A percentile compares a stretch with the other conserved stretches of the same genome.
phyloP scores from a whole-genome alignment of 129 eudicot genomes.

The Chrysanthemum makinoi region DNA sequence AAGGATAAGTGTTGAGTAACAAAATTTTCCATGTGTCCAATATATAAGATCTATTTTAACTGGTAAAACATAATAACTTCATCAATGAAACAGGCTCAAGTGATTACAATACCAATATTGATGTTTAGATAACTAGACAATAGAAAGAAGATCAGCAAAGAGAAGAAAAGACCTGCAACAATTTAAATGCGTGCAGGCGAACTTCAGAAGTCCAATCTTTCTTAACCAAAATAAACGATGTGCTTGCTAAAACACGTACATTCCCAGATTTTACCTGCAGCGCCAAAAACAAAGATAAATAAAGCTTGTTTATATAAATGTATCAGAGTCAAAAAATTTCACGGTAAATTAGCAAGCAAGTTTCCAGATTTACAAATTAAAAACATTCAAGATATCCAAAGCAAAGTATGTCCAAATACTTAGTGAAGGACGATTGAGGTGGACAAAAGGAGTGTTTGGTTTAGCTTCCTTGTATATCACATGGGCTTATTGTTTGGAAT shows the following conservation, averaged over 20 bases:
- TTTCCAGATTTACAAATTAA: not conserved
- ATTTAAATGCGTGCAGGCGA: conserved; percentile 85
- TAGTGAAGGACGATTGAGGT: not conserved
- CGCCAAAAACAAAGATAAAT: not conserved
- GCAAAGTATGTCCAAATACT: not conserved
- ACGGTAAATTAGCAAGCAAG: conserved; percentile 3
- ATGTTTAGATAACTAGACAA: not conserved
- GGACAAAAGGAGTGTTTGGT: no score
- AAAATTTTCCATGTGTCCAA: not conserved
- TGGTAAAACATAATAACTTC: not conserved
- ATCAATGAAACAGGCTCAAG: no score
- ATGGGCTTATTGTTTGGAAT: no score
- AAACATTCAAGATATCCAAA: conserved; percentile 3
- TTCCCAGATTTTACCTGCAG: conserved; percentile 92
- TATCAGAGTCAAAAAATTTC: not conserved
- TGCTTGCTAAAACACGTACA: conserved; percentile 77
- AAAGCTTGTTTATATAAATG: conserved; percentile 5
- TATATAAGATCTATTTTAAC: not conserved
- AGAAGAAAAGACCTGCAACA: conserved; percentile 74
- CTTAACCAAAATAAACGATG: conserved; percentile 80
- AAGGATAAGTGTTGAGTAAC: not conserved
- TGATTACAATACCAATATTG: not conserved
- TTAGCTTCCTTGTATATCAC: no score
- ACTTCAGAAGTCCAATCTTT: conserved; percentile 94
- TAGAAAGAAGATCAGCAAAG: conserved; percentile 18